Evolutionary conservation across 495 filamentous ascomycete species (phyloP).

Genomic region (Mycothermus thermophilus): DNA sequence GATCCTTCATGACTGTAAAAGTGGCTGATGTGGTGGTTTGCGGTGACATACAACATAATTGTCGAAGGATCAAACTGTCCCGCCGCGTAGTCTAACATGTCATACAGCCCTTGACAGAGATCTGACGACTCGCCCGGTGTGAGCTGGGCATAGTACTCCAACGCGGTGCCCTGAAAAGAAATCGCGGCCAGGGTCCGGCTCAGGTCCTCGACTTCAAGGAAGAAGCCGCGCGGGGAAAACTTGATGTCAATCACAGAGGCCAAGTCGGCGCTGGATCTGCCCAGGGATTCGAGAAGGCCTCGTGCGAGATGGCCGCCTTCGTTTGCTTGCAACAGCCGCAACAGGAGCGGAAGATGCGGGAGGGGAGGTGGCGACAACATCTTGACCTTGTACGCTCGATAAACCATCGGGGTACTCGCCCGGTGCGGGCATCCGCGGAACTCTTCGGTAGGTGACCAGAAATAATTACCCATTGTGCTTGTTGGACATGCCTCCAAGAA

Average conservation of each 20-base stretch:
- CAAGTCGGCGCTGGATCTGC: not conserved
- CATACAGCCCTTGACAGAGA: not conserved
- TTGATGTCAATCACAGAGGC: not conserved
- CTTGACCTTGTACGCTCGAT: not conserved
- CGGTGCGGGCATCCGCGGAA: not conserved
- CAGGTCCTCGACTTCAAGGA: not conserved
- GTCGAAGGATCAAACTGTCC: not conserved
- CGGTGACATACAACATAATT: not conserved
- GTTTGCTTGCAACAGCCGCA: not conserved
- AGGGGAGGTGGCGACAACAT: not conserved
- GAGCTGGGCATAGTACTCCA: constrained; percentile 1
- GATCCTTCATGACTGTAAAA: not conserved
- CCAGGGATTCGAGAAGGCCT: not conserved
- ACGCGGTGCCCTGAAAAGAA: not conserved
- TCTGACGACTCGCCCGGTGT: not conserved
- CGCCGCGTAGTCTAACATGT: not conserved
- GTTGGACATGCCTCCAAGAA: not conserved
- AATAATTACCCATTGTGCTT: not conserved
- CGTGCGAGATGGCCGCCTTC: not conserved
- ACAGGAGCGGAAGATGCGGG: not conserved
- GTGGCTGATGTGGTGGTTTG: not conserved
- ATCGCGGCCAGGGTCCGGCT: not conserved
- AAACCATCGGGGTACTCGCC: not conserved
- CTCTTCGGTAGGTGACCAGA: not conserved
- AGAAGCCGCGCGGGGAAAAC: not conserved